A percentile compares a stretch with the other conserved stretches of the same genome.
phyloP scores from a whole-genome alignment of 2,329 filamentous ascomycete species.

The Emergomyces pasteurianus region DNA sequence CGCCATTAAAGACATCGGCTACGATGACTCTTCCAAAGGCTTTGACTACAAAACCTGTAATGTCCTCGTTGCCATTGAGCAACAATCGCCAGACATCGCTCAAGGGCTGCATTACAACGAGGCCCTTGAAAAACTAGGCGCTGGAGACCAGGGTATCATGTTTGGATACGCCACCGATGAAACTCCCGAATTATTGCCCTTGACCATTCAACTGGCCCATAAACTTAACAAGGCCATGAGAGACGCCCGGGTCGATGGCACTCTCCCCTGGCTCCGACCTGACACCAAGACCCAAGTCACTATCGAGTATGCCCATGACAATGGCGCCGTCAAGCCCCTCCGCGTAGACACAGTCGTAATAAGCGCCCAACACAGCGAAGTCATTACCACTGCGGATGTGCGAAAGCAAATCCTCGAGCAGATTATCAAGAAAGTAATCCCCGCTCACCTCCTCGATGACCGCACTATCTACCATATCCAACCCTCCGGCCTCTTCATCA shows the following conservation, averaged over 20 bases:
- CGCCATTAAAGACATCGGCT: slow-evolving; percentile 96
- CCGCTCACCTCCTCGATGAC: slow-evolving; percentile 81
- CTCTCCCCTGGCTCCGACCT: slow-evolving; percentile 85
- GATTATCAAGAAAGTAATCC: slow-evolving; percentile 93
- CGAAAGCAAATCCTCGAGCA: slow-evolving; percentile 93
- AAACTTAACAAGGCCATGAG: slow-evolving; percentile 95
- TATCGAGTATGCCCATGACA: slow-evolving; percentile 95
- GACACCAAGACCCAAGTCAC: slow-evolving; percentile 99
- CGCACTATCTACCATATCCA: slow-evolving; percentile 97
- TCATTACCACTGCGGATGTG: slow-evolving; percentile 81
- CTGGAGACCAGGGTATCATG: slow-evolving; percentile 99
- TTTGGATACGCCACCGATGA: slow-evolving; percentile 99
- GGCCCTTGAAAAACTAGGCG: slow-evolving; percentile 93
- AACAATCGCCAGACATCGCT: slow-evolving; percentile 97
- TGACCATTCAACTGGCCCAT: slow-evolving; percentile 90
- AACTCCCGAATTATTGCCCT: slow-evolving; percentile 90
- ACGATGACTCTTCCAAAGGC: slow-evolving; percentile 92
- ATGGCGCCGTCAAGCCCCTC: slow-evolving; percentile 80
- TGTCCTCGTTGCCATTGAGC: slow-evolving; percentile 95
- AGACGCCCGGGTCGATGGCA: slow-evolving; percentile 73
- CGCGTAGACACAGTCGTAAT: slow-evolving; percentile 96
- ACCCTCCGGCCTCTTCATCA: slow-evolving; percentile 97
- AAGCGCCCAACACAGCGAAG: slow-evolving; percentile 82
- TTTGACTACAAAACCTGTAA: slow-evolving; percentile 99
- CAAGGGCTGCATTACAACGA: slow-evolving; percentile 98